Conservation (phyloP, 2,329 filamentous ascomycete species). For the Cladobotryum mycophilum region DNA sequence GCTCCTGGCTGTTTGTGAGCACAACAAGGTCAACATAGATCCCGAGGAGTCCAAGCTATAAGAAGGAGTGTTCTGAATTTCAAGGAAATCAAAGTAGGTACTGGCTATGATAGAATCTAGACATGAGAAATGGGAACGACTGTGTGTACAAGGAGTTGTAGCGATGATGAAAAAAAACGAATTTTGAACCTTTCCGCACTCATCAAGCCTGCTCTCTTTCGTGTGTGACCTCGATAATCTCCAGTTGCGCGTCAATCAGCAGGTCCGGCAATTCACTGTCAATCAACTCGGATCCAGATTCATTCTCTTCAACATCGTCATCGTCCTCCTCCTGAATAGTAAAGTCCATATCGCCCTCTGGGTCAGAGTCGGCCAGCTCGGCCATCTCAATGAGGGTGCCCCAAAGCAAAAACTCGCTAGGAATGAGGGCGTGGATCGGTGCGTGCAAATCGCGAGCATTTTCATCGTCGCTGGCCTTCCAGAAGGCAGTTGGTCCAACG, state of each 20-base stretch:
- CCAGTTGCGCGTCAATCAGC: constrained; percentile 19
- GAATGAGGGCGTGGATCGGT: constrained; percentile 25
- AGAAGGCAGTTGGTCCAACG: constrained; percentile 69
- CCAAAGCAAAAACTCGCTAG: constrained; percentile 25
- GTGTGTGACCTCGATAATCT: constrained; percentile 14
- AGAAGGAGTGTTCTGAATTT: constrained; percentile 6
- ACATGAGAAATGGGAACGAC: not conserved
- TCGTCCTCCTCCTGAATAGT: constrained; percentile 24
- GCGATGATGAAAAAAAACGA: not conserved
- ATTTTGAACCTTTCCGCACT: not conserved
- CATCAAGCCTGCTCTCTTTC: constrained; percentile 2
- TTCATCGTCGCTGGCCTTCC: constrained; percentile 58
- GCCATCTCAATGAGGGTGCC: constrained; percentile 19
- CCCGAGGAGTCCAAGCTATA: constrained; percentile 27
- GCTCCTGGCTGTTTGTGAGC: constrained; percentile 53
- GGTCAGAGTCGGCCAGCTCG: constrained; percentile 11
- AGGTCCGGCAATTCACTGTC: constrained; percentile 19
- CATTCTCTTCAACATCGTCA: constrained; percentile 13
- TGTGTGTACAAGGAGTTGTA: not conserved
- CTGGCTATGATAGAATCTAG: not conserved
- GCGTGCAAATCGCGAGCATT: constrained; percentile 9
- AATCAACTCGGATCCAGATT: constrained; percentile 20
- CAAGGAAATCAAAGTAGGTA: not conserved
- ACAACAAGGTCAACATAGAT: constrained; percentile 59
- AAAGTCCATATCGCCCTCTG: constrained; percentile 24